Conservation (phyloP, 2,329 filamentous ascomycete genomes). For the Zymoseptoria passerinii region DNA sequence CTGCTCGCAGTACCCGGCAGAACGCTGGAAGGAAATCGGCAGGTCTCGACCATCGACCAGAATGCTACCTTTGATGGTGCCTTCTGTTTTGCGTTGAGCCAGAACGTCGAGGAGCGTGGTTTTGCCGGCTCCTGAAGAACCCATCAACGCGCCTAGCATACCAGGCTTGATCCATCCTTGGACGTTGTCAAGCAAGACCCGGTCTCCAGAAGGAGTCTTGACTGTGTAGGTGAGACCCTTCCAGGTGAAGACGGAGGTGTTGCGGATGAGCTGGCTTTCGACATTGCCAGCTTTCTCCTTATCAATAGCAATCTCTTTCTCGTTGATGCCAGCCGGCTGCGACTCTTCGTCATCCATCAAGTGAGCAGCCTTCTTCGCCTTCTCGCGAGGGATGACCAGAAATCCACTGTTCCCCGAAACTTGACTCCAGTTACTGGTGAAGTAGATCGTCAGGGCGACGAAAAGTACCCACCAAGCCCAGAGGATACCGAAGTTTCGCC, state of each 20-base stretch:
- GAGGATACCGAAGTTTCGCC: slow-evolving; percentile 59
- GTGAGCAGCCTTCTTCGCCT: slow-evolving; percentile 33
- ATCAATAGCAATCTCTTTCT: slow-evolving; percentile 2
- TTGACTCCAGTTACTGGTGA: slow-evolving; percentile 50
- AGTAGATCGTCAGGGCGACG: slow-evolving; percentile 49
- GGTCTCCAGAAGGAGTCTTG: slow-evolving; percentile 37
- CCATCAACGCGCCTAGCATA: slow-evolving; percentile 71
- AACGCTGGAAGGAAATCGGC: slow-evolving; percentile 43
- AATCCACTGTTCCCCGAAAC: slow-evolving; percentile 20
- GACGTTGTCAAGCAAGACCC: slow-evolving; percentile 49
- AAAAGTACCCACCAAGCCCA: slow-evolving; percentile 57
- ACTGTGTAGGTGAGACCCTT: slow-evolving; percentile 76
- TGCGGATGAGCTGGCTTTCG: slow-evolving; percentile 42
- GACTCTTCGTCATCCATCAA: slow-evolving; percentile 16
- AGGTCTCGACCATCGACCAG: slow-evolving; percentile 36
- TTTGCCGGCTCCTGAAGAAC: slow-evolving; percentile 55
- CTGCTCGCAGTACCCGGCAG: slow-evolving; percentile 52
- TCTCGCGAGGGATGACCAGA: slow-evolving; percentile 56
- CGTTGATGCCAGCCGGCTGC: not conserved
- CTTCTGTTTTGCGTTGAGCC: slow-evolving; percentile 39
- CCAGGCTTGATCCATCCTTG: slow-evolving; percentile 70
- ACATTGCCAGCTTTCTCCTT: slow-evolving; percentile 7
- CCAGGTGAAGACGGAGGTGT: slow-evolving; percentile 72
- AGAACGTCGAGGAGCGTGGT: slow-evolving; percentile 34
- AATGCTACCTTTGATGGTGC: slow-evolving; percentile 38